These are phyloP conservation scores for Salvia rosmarinus DNA, from an alignment of 257 asterid species.

Conservation along the genomic window DNA sequence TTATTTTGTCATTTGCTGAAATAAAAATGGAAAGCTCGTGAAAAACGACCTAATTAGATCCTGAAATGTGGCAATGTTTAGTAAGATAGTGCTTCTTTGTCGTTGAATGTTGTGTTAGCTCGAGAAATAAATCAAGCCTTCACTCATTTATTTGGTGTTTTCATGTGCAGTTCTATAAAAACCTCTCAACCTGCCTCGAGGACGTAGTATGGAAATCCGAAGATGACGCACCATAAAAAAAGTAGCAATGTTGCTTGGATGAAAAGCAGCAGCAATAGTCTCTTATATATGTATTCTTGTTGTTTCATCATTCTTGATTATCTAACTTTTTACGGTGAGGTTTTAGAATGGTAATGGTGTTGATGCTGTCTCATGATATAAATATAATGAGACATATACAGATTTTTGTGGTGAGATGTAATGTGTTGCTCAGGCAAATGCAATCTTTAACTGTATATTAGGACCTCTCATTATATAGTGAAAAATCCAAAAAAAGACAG, in stretches of 20 bases:
- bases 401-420: conserved; percentile 7
- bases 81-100: neutral
- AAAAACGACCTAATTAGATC: too few relatives aligned
- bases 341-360: neutral
- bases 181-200: conserved; percentile 70
- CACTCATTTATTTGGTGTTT: neutral
- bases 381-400: neutral
- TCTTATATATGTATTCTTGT: conserved; percentile 14
- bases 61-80: too few relatives aligned
- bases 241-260: conserved; percentile 40
- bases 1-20: too few relatives aligned
- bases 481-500: neutral
- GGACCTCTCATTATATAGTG: conserved; percentile 18
- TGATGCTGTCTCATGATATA: conserved; percentile 5
- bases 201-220: conserved; percentile 94
- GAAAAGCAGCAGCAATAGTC: neutral
- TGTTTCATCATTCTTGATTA: conserved; percentile 17
- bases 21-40: too few relatives aligned
- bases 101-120: neutral
- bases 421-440: neutral
- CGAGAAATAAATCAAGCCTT: neutral
- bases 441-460: conserved; percentile 29
- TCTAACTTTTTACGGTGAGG: conserved; percentile 25
- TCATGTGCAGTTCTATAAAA: conserved; percentile 80
- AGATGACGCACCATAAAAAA: conserved; percentile 54